Conservation (phyloP, 2,329 filamentous ascomycete genomes). For the Epichloe coenophiala region DNA sequence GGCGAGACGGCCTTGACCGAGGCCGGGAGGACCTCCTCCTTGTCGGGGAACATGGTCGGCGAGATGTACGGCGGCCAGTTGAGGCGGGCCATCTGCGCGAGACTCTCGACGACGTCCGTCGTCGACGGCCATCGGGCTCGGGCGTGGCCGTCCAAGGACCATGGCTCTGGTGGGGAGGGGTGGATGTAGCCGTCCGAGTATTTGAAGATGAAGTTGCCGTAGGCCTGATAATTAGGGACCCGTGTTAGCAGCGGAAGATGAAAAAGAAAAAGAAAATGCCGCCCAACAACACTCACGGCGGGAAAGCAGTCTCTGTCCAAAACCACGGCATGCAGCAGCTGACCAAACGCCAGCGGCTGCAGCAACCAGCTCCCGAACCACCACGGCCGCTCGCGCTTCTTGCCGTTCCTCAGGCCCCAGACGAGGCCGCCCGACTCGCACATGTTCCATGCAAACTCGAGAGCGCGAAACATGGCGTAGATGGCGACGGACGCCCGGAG, state of each 20-base stretch:
- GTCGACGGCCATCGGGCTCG: conserved; percentile 60
- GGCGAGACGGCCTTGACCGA: conserved; percentile 58
- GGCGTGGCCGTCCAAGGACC: conserved; percentile 40
- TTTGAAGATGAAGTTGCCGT: conserved; percentile 45
- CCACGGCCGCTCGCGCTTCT: conserved; percentile 48
- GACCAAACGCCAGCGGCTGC: conserved; percentile 62
- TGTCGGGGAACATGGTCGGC: conserved; percentile 71
- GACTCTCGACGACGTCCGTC: conserved; percentile 63
- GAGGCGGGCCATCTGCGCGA: conserved; percentile 68
- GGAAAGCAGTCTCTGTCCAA: conserved; percentile 68
- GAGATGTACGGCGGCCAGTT: conserved; percentile 80
- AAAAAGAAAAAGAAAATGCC: neutral
- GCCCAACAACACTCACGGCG: conserved; percentile 29
- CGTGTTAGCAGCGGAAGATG: too few species aligned
- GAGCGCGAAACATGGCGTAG: conserved; percentile 63
- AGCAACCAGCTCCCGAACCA: conserved; percentile 79
- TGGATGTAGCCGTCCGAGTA: conserved; percentile 73
- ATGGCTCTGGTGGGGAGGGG: conserved; percentile 50
- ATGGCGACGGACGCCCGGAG: conserved; percentile 71
- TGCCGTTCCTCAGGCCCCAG: conserved; percentile 42
- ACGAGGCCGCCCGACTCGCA: conserved; percentile 60
- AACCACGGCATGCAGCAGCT: conserved; percentile 62
- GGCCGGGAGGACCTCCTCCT: conserved; percentile 46
- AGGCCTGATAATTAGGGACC: neutral
- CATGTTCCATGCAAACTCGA: conserved; percentile 79